Evolutionary conservation across 371 early-diverging fungal species (phyloP), one percentile per base, ranked within the genome.

Genomic region (Fennellomyces sp.): DNA sequence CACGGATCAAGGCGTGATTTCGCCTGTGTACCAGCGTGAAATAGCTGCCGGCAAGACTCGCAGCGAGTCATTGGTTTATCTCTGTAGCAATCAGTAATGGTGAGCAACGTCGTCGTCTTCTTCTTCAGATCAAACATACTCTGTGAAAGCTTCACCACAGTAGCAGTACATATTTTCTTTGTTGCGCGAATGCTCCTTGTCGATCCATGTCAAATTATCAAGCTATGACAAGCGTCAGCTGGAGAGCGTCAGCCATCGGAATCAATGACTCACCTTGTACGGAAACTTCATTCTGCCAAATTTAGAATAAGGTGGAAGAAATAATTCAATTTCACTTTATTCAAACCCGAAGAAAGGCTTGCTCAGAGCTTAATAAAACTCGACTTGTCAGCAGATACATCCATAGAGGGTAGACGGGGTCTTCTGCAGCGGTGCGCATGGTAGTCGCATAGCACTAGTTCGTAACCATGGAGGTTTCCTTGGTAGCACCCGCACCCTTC

Each of bases 141-240:
- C 41, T 48, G 52, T 73, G 48, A 78, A 78, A 56, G 73, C 65
- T 66, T 72, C 63, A 23, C 84, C 87, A 35, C 87, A 87, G 56
- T 87, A 87, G 56, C 87, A 87, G 54, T 87, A 87, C n/a, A 70
- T 53, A 28, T 75, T 75, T 52, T 87, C 82, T 28, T 63, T 67
- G 60, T 87, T 87, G 13, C 64, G 69, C 19, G 42, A 53, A 45
- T 63, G 68, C 1, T 54, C 62, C 17, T 49, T 42, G 41, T 63
- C 52, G 26, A 58, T 56, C 68, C 68, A 67, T 25, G 62, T 58
- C 36, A 67, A 52, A 31, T 42, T 31, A 33, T 48, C 26, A 30
- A 47, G 33, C 58, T 57, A 31, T 23, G 4, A 45, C 5, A 45
- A 17, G 17, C 45, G 3, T 45, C 23, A 23, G 45, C 17, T 39